Percentiles rank a stretch among this genome's conserved stretches.
Conservation (phyloP, 495 filamentous ascomycete genomes). For the Neurospora sp. region DNA sequence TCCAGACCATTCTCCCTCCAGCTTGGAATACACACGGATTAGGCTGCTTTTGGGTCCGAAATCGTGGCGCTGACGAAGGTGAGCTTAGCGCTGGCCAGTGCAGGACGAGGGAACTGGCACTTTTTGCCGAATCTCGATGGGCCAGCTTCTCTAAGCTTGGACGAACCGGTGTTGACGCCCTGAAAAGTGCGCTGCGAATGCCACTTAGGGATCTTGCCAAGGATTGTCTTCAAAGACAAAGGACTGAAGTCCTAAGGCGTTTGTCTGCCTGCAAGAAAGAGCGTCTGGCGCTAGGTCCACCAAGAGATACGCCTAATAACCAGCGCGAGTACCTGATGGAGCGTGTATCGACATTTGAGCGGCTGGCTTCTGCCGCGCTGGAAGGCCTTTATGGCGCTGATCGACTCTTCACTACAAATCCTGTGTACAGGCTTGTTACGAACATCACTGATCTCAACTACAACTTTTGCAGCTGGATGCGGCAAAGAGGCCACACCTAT, state of each 20-base stretch:
- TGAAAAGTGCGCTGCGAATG: conserved; percentile 34
- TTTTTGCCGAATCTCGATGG: conserved; percentile 36
- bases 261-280: conserved; percentile 22
- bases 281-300: conserved; percentile 34
- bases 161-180: conserved; percentile 38
- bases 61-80: conserved; percentile 35
- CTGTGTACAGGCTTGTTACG: neutral
- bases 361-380: neutral
- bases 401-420: conserved; percentile 26
- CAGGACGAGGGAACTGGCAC: conserved; percentile 21
- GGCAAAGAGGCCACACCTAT: neutral
- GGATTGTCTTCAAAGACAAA: conserved; percentile 43
- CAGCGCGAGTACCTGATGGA: conserved; percentile 6
- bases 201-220: conserved; percentile 37
- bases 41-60: conserved; percentile 50
- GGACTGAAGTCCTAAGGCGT: conserved; percentile 32
- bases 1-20: conserved; percentile 30
- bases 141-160: conserved; percentile 28
- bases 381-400: conserved; percentile 33
- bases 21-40: conserved; percentile 33
- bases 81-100: conserved; percentile 13
- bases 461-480: neutral
- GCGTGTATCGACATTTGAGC: conserved; percentile 3
- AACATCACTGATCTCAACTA: neutral
- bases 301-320: conserved; percentile 21